Evolutionary conservation across 768 basidiomycete genomes (phyloP).

Genomic region (Xerocomellus chrysenteron): DNA sequence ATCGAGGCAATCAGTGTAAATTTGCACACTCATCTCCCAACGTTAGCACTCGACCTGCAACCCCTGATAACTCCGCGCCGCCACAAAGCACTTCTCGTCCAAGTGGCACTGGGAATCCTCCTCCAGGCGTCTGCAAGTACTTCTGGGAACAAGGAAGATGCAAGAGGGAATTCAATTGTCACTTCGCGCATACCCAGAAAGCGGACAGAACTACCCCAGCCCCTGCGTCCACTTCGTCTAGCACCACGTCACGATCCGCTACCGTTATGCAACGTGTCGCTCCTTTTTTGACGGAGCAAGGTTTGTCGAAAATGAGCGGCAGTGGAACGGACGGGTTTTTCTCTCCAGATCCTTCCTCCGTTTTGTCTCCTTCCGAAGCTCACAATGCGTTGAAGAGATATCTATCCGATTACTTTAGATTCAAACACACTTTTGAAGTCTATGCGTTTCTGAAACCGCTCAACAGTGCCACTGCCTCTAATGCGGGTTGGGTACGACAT

Average conservation of each 20-base stretch:
- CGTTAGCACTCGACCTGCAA: neutral
- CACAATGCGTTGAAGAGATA: constrained; percentile 46
- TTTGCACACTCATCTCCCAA: constrained; percentile 31
- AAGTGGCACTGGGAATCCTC: constrained; percentile 5
- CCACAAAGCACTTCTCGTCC: constrained; percentile 1
- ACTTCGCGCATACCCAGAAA: constrained; percentile 37
- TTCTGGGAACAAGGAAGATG: constrained; percentile 51
- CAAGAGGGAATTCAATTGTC: constrained; percentile 45
- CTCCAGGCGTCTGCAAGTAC: constrained; percentile 43
- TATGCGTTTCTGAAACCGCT: constrained; percentile 44
- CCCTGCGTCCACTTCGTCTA: constrained; percentile 7
- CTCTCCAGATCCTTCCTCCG: constrained; percentile 25
- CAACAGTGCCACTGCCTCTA: constrained; percentile 38
- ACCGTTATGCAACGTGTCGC: constrained; percentile 31
- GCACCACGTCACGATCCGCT: constrained; percentile 7
- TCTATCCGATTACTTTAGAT: constrained; percentile 43
- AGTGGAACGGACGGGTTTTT: constrained; percentile 46
- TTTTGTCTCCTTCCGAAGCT: constrained; percentile 44
- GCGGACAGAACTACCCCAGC: constrained; percentile 1
- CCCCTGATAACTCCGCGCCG: constrained; percentile 4
- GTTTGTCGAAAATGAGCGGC: constrained; percentile 45
- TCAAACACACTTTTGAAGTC: constrained; percentile 40
- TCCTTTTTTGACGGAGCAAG: constrained; percentile 45
- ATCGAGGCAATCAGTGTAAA: constrained; percentile 40
- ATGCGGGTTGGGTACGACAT: constrained; percentile 42